Evolutionary conservation across 140 eudicot genomes (phyloP).

Genomic region (Stevia rebaudiana): DNA sequence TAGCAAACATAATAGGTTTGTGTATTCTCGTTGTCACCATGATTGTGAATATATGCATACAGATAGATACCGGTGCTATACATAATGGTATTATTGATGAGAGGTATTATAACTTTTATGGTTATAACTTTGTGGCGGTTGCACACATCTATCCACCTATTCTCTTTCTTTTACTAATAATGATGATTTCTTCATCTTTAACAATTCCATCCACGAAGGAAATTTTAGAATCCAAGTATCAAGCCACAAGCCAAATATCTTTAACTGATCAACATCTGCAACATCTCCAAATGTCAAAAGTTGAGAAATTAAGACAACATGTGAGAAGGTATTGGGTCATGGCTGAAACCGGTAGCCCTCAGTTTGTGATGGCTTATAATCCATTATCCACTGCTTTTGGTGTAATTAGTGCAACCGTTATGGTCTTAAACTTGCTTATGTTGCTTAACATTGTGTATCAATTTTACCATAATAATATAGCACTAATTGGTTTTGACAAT

Average conservation of each 20-base stretch:
- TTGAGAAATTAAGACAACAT: constrained; percentile 10
- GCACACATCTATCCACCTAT: neutral
- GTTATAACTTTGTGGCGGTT: neutral
- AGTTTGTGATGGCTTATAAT: constrained; percentile 24
- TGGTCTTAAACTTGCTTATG: neutral
- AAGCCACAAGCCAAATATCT: neutral
- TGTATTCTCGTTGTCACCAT: constrained; percentile 34
- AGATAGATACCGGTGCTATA: constrained; percentile 6
- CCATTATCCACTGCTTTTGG: constrained; percentile 13
- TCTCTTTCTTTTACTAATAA: neutral
- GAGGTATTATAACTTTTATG: no score
- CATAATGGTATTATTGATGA: neutral
- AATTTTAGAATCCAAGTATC: constrained; percentile 14
- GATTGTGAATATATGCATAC: constrained; percentile 18
- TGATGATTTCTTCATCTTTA: constrained; percentile 13
- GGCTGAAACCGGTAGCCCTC: constrained; percentile 21
- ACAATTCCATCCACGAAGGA: constrained; percentile 11
- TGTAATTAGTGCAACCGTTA: neutral
- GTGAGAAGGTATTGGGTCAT: constrained; percentile 28
- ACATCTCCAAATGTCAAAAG: neutral
- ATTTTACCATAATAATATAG: no score
- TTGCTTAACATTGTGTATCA: neutral
- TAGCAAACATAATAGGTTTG: constrained; percentile 34
- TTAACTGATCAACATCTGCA: neutral
- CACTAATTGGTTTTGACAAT: neutral